phyloP scores from a whole-genome alignment of 176 grass and related monocot genomes.

The Areca catechu region DNA sequence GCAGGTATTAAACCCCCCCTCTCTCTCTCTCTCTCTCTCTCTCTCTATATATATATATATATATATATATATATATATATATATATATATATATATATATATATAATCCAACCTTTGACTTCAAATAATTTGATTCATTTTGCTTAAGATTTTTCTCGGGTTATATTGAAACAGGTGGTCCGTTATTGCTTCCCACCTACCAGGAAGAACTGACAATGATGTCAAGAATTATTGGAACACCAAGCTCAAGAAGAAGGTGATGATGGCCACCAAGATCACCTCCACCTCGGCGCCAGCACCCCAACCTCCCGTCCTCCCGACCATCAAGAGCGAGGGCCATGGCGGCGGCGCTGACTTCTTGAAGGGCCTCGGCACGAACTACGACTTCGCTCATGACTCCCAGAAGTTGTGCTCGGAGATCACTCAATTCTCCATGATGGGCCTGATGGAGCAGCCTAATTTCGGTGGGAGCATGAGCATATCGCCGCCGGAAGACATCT shows the following conservation, averaged over 20 bases:
- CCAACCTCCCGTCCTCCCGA: neutral
- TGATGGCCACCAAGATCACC: constrained; percentile 1
- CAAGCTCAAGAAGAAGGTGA: constrained; percentile 88
- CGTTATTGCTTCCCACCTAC: constrained; percentile 78
- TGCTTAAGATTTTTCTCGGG: constrained; percentile 4
- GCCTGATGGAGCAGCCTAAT: neutral
- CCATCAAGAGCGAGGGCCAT: neutral
- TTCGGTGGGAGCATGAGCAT: neutral
- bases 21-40: too few species aligned
- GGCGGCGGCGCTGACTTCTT: neutral
- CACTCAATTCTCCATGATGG: neutral
- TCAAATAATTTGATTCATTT: neutral
- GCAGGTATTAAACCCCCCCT: constrained; percentile 33
- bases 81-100: too few species aligned
- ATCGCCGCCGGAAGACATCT: neutral
- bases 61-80: too few species aligned
- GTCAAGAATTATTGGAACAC: constrained; percentile 99
- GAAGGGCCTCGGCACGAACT: neutral
- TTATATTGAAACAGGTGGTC: constrained; percentile 52
- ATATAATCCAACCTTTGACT: neutral
- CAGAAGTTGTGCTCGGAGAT: neutral
- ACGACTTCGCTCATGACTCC: neutral
- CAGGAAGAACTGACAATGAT: constrained; percentile 88
- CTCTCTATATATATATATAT: too few species aligned
- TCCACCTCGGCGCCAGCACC: neutral